These are phyloP conservation scores for Suillus variegatus DNA, from an alignment of 768 basidiomycete genomes.

Conservation along the genomic window DNA sequence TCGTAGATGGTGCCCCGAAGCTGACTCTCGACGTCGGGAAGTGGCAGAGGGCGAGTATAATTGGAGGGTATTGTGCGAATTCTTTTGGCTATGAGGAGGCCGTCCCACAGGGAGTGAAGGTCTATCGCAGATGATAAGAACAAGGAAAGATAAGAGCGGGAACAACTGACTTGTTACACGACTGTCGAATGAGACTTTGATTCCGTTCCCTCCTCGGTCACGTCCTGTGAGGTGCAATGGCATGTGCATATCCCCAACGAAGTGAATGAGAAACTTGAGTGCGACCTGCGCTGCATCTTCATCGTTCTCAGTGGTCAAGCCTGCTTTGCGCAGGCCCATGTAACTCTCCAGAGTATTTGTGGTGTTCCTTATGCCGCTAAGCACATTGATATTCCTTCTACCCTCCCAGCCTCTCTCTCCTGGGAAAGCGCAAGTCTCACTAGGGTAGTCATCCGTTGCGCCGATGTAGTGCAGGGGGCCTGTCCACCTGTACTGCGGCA, in stretches of 20 bases:
- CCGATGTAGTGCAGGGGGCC: conserved; percentile 76
- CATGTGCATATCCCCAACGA: conserved; percentile 91
- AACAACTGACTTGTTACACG: conserved; percentile 63
- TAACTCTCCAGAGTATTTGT: conserved; percentile 61
- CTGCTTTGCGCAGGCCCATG: conserved; percentile 24
- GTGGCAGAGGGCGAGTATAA: conserved; percentile 75
- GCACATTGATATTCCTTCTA: conserved; percentile 57
- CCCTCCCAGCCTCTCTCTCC: conserved; percentile 77
- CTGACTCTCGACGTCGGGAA: conserved; percentile 60
- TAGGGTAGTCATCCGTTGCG: conserved; percentile 75
- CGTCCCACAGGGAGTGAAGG: conserved; percentile 89
- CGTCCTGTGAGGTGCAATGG: conserved; percentile 90
- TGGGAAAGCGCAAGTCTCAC: conserved; percentile 73
- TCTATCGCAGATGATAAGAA: conserved; percentile 39
- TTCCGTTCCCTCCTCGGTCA: conserved; percentile 85
- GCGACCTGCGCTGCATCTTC: conserved; percentile 66
- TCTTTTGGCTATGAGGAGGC: conserved; percentile 76
- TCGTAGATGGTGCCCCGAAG: conserved; percentile 85
- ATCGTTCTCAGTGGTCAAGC: conserved; percentile 4
- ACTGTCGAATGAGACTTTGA: conserved; percentile 72
- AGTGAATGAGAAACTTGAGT: conserved; percentile 91
- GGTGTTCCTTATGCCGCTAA: conserved; percentile 78
- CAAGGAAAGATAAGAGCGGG: conserved; percentile 3
- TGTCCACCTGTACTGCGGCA: conserved; percentile 65
- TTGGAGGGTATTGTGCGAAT: conserved; percentile 73